A percentile compares a stretch with the other conserved stretches of the same genome.
These are phyloP conservation scores for Blepharisma undulans DNA, from an alignment of 169 alveolate genomes.

Conservation along the genomic window DNA sequence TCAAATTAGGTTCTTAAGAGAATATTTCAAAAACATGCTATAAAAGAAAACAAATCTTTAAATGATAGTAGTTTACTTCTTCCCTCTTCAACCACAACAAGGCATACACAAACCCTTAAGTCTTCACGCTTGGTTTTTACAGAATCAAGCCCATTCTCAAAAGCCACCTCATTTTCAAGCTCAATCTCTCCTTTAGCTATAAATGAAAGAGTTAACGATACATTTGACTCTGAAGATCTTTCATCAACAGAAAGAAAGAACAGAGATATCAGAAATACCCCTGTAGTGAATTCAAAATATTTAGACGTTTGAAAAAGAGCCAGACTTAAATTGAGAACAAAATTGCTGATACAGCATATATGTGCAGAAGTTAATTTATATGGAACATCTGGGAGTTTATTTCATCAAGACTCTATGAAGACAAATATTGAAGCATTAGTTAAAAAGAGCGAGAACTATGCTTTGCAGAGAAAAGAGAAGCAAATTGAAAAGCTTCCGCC, in stretches of 20 bases:
- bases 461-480: not conserved
- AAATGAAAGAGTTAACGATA: not conserved
- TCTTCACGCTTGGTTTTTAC: not conserved
- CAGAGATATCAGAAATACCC: not conserved
- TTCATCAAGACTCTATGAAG: not conserved
- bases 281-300: slow-evolving; percentile 7
- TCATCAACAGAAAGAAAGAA: not conserved
- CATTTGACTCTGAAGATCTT: not conserved
- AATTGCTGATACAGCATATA: not conserved
- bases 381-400: not conserved
- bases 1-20: not conserved
- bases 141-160: not conserved
- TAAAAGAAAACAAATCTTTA: not conserved
- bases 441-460: not conserved
- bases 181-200: not conserved
- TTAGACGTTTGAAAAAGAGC: slow-evolving; percentile 16
- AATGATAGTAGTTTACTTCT: not conserved
- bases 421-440: not conserved
- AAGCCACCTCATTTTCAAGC: not conserved
- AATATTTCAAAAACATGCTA: not conserved
- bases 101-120: not conserved
- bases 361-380: not conserved
- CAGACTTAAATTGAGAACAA: not conserved
- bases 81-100: not conserved
- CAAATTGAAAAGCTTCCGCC: not conserved